phyloP scores from a whole-genome alignment of 2,329 filamentous ascomycete species.

The Cercospora brassicicola region DNA sequence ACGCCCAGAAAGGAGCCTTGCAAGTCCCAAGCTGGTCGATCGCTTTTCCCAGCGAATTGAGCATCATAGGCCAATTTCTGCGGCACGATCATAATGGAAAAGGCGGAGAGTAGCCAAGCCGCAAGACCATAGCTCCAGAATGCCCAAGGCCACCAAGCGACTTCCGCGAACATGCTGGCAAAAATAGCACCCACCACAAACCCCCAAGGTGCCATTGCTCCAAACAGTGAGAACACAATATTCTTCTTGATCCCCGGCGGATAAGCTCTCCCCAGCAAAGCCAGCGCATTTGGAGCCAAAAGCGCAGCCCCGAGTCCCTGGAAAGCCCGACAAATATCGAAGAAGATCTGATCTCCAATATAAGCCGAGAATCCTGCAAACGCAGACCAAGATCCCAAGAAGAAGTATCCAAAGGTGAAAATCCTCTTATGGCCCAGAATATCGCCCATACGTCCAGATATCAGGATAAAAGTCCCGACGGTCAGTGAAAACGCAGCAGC shows the following conservation, averaged over 20 bases:
- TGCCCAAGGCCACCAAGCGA: constrained; percentile 40
- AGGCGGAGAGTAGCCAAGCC: constrained; percentile 28
- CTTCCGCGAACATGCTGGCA: constrained; percentile 37
- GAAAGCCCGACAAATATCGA: constrained; percentile 43
- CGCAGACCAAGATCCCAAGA: constrained; percentile 44
- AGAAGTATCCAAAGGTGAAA: constrained; percentile 43
- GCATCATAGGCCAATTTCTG: constrained; percentile 25
- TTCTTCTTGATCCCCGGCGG: constrained; percentile 42
- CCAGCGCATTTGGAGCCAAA: constrained; percentile 43
- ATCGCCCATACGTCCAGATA: constrained; percentile 47
- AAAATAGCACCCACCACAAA: constrained; percentile 40
- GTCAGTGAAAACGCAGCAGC: constrained; percentile 47
- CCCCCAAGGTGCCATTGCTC: constrained; percentile 41
- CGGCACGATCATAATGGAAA: constrained; percentile 34
- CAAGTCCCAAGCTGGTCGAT: constrained; percentile 30
- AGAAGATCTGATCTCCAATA: constrained; percentile 31
- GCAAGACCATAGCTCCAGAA: constrained; percentile 38
- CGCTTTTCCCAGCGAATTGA: constrained; percentile 20
- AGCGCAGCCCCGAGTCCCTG: constrained; percentile 45
- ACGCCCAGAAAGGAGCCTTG: constrained; percentile 35
- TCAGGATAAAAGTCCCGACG: constrained; percentile 49
- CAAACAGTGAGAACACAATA: constrained; percentile 43
- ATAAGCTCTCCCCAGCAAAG: constrained; percentile 41
- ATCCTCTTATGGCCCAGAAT: constrained; percentile 47
- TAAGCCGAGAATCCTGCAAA: constrained; percentile 45